Conservation (phyloP, 1,284 basidiomycete genomes). For the Malassezia vespertilionis region DNA sequence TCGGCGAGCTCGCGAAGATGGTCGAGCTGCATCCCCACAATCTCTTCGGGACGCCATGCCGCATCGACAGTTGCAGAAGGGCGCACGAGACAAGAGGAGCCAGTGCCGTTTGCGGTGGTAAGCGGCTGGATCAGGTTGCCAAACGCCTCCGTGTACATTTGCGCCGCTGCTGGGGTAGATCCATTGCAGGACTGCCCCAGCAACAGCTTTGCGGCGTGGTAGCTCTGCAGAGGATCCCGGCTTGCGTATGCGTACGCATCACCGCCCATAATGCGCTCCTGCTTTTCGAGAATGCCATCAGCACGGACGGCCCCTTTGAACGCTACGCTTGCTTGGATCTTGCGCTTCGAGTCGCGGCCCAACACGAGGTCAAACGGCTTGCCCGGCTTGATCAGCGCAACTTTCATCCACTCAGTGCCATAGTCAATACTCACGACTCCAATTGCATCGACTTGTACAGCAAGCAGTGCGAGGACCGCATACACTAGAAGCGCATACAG, state of each 20-base stretch:
- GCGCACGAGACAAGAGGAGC: conserved; percentile 9
- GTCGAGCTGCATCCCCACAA: conserved; percentile 83
- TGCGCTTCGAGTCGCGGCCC: conserved; percentile 91
- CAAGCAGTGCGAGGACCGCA: conserved; percentile 9
- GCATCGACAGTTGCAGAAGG: conserved; percentile 6
- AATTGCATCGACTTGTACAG: conserved; percentile 19
- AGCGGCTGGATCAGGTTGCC: conserved; percentile 28
- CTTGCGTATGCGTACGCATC: conserved; percentile 79
- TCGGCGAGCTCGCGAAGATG: conserved; percentile 84
- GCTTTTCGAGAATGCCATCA: conserved; percentile 34
- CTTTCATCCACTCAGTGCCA: conserved; percentile 55
- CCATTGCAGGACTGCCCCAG: conserved; percentile 52
- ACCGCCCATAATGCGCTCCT: conserved; percentile 71
- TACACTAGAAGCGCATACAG: conserved; percentile 2
- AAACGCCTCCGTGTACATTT: conserved; percentile 24
- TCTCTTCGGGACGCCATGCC: conserved; percentile 61
- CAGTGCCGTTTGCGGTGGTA: conserved; percentile 16
- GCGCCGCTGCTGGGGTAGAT: neutral
- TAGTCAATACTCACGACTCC: conserved; percentile 47
- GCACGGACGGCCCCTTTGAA: conserved; percentile 36
- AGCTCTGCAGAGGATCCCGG: conserved; percentile 77
- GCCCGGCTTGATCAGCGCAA: conserved; percentile 89
- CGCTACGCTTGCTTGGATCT: conserved; percentile 68
- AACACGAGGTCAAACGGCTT: conserved; percentile 89
- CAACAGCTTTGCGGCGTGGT: conserved; percentile 75